Evolutionary conservation across 139 green algal genomes (phyloP), one percentile per base, ranked within the genome.

Genomic region (Edaphochlamys debaryana): DNA sequence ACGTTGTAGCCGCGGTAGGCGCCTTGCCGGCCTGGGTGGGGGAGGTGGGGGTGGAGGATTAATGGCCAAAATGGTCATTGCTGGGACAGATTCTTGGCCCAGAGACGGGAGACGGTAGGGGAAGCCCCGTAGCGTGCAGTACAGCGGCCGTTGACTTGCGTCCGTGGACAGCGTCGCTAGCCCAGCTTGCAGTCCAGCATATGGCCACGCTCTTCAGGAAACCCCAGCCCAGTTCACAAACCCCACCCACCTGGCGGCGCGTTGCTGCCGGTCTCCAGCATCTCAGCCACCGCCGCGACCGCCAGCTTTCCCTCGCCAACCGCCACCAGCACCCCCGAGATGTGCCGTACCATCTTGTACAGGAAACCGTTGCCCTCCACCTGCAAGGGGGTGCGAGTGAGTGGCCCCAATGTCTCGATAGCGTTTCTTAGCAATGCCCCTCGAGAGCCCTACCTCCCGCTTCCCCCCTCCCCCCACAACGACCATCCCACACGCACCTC

Each of bases 321-420:
- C 25, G 88, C 84, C 60, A 95, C 54, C 67, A 94, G 84, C 34
- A 85, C 87, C 32, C 93, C 91, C 0, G 90, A 87, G 92, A 98
- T 96, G 88, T 98, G 95, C 7, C 94, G 91, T 34, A 96, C 94
- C 82, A 94, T 91, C 80, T 92, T 92, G 86, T 96, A 98, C 37
- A 98, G 88, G 69, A 98, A 98, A 3, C 94, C 94, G 27, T 42
- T 88, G 30, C 94, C 94, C 42, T 92, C 70, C 34, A 97, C 89
- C 85, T 95, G 90, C 42, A n/a, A 92, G 37, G 67, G 37, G 38
- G 13, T 8, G 45, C 37, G 23, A 64, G 7, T 13, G 22, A 64
- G 23, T 11, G 20, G 23, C 56, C 22, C 20, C 19, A 64, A 23
- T 5, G 30, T 17, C 30, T 11, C 37, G 60, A 38, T 5, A 38